Evolutionary conservation across 2,329 filamentous ascomycete genomes (phyloP).

Genomic region (Fusarium albosuccineum): DNA sequence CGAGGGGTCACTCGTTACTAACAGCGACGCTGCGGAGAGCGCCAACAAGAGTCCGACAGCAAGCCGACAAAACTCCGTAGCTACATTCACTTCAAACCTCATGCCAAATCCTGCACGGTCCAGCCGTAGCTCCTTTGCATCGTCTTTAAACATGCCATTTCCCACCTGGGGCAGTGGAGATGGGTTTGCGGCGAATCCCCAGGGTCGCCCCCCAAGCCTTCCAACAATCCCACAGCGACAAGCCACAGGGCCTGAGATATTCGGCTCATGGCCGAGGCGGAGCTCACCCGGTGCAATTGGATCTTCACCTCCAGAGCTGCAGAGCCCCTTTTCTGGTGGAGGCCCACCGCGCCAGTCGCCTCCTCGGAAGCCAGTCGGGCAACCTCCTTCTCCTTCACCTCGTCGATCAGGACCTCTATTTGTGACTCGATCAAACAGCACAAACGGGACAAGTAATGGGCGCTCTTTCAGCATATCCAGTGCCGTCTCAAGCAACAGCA

Average conservation of each 20-base stretch:
- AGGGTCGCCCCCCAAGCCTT: constrained; percentile 31
- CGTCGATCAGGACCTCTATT: constrained; percentile 28
- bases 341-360: constrained; percentile 24
- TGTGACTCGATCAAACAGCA: constrained; percentile 15
- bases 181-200: constrained; percentile 11
- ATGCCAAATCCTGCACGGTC: constrained; percentile 9
- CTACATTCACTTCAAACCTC: constrained; percentile 13
- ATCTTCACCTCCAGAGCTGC: constrained; percentile 30
- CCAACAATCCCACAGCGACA: constrained; percentile 40
- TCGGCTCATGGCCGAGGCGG: constrained; percentile 35
- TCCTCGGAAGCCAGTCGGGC: constrained; percentile 35
- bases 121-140: constrained; percentile 9
- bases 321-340: constrained; percentile 14
- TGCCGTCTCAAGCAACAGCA: constrained; percentile 41
- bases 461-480: constrained; percentile 44
- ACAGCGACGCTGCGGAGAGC: constrained; percentile 41
- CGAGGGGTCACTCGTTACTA: constrained; percentile 46
- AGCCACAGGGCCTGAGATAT: constrained; percentile 19
- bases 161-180: constrained; percentile 11
- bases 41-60: constrained; percentile 8
- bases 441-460: constrained; percentile 19
- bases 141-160: constrained; percentile 2
- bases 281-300: constrained; percentile 33
- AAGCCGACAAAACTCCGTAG: constrained; percentile 35
- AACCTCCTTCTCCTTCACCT: constrained; percentile 36